Percentiles rank a stretch among this genome's conserved stretches.
Conservation (phyloP, 2,329 filamentous ascomycete genomes). For the Aureobasidium subglaciale region DNA sequence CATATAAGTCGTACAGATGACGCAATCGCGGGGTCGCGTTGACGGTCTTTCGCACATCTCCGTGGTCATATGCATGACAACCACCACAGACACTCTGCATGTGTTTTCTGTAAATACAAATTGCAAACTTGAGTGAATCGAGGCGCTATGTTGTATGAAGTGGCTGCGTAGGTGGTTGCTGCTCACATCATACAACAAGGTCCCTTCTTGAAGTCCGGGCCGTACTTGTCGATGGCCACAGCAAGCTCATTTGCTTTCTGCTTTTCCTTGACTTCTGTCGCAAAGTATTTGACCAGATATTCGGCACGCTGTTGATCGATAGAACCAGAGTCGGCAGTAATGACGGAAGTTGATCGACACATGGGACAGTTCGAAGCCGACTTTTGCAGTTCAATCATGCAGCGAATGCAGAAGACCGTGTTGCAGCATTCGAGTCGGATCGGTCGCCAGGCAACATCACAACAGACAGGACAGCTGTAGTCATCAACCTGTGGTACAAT, state of each 20-base stretch:
- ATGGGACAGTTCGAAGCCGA: constrained; percentile 65
- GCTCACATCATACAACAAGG: constrained; percentile 27
- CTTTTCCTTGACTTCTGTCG: constrained; percentile 58
- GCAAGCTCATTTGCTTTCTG: constrained; percentile 65
- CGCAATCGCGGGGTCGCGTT: constrained; percentile 11
- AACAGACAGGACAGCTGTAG: constrained; percentile 75
- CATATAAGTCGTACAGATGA: constrained; percentile 2
- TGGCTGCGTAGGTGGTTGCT: not conserved
- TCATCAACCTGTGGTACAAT: constrained; percentile 78
- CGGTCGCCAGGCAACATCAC: constrained; percentile 71
- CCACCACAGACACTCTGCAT: not conserved
- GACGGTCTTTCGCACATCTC: not conserved
- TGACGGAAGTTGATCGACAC: constrained; percentile 65
- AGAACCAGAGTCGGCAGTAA: constrained; percentile 61
- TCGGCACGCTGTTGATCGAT: constrained; percentile 61
- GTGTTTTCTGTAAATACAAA: too few species aligned
- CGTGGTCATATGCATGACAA: not conserved
- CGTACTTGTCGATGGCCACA: constrained; percentile 48
- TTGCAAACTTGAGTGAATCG: too few species aligned
- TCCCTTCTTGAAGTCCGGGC: constrained; percentile 29
- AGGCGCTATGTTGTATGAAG: too few species aligned
- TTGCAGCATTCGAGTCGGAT: constrained; percentile 63
- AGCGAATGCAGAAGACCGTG: constrained; percentile 78
- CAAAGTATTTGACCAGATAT: constrained; percentile 70
- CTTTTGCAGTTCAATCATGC: constrained; percentile 71